Conservation (phyloP, 345 rosid genomes). For the Psidium guajava region DNA sequence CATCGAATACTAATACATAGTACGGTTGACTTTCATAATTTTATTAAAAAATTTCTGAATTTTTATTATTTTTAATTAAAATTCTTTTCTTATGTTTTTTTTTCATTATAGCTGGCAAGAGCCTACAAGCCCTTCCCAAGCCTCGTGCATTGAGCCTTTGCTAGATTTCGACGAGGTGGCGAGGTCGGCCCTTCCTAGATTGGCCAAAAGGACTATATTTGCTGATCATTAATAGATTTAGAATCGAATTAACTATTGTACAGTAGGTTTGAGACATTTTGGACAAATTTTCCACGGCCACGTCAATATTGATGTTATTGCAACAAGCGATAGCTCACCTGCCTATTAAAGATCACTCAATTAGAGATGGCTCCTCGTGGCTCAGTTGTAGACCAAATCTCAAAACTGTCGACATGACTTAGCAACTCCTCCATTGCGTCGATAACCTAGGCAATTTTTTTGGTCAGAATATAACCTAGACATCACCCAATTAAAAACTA, state of each 20-base stretch:
- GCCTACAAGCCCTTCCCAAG: not conserved
- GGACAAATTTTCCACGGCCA: not conserved
- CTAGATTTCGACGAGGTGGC: no score
- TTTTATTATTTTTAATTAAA: not conserved
- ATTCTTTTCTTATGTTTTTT: not conserved
- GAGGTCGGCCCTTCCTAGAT: no score
- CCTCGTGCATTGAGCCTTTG: no score
- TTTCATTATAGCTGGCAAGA: not conserved
- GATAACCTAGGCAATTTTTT: not conserved
- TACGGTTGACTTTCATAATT: not conserved
- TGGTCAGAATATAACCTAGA: not conserved
- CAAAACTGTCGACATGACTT: not conserved
- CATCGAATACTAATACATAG: no score
- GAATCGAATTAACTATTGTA: fast-evolving
- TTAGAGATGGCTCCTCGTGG: not conserved
- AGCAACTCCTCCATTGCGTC: not conserved
- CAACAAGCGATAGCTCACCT: not conserved
- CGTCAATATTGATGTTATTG: not conserved
- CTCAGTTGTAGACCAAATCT: not conserved
- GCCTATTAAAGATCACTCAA: not conserved
- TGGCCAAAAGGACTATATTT: no score
- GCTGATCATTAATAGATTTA: not conserved
- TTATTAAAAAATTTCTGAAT: not conserved
- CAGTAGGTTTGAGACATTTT: not conserved
- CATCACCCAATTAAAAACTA: not conserved